phyloP scores from a whole-genome alignment of 2,329 filamentous ascomycete species.

The Ophiostoma fasciatum region DNA sequence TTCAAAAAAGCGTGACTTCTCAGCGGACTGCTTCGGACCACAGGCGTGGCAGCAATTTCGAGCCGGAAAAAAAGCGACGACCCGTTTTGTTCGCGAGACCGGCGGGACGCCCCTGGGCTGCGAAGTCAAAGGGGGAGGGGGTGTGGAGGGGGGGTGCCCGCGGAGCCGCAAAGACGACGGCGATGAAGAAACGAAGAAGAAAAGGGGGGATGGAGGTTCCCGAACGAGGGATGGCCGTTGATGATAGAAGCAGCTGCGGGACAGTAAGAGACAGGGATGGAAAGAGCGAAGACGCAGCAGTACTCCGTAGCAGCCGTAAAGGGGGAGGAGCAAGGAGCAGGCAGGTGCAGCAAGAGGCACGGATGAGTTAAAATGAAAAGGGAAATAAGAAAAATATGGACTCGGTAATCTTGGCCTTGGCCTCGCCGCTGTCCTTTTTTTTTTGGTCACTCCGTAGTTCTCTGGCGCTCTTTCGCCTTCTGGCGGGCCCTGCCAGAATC shows the following conservation, averaged over 20 bases:
- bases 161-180: neutral
- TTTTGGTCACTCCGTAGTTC: too few species aligned
- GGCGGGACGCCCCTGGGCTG: slow-evolving; percentile 1
- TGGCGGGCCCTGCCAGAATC: neutral
- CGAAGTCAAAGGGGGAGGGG: neutral
- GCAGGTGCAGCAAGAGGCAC: slow-evolving; percentile 1
- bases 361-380: neutral
- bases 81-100: slow-evolving; percentile 5
- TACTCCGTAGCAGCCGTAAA: too few species aligned
- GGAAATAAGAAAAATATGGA: neutral
- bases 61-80: slow-evolving; percentile 1
- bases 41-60: slow-evolving; percentile 5
- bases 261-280: neutral
- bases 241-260: neutral
- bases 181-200: neutral
- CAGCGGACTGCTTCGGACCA: neutral
- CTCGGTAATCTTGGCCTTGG: neutral
- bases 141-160: neutral
- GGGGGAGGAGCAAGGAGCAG: neutral
- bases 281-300: neutral
- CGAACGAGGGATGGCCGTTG: neutral
- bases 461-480: too few species aligned
- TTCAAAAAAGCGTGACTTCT: neutral
- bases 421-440: too few species aligned
- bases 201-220: neutral